Conservation (phyloP, 78 protist genomes). For the Dictyostelium capitatum region DNA sequence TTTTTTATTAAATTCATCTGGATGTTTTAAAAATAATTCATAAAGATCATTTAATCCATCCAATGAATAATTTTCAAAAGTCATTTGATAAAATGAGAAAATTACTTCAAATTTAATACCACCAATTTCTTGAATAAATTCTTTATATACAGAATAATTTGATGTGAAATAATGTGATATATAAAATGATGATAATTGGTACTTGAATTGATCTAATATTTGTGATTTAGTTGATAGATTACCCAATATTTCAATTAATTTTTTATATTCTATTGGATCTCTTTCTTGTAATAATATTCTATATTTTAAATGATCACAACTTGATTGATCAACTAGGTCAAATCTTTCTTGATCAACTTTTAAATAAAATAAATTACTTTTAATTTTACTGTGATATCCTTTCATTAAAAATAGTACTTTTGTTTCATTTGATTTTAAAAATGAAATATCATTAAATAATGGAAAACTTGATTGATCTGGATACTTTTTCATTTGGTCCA, state of each 20-base stretch:
- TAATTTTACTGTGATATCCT: not conserved
- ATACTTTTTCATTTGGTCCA: not conserved
- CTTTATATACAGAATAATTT: not conserved
- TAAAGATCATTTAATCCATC: not conserved
- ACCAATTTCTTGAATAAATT: not conserved
- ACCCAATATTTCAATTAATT: not conserved
- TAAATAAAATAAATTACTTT: not conserved
- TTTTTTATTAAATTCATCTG: not conserved
- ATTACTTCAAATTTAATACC: not conserved
- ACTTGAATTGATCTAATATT: not conserved
- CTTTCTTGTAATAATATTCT: not conserved
- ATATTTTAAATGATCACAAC: slow-evolving; percentile 8
- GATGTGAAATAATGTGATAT: not conserved
- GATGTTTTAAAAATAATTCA: not conserved
- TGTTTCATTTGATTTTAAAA: not conserved
- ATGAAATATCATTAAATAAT: not conserved
- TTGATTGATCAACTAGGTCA: not conserved
- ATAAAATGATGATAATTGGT: not conserved
- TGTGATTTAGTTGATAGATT: not conserved
- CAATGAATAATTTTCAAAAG: not conserved
- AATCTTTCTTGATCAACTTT: slow-evolving; percentile 4
- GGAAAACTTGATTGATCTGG: not conserved
- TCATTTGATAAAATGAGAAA: not conserved
- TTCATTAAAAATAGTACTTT: not conserved
- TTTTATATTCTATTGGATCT: not conserved